Conservation (phyloP, 140 eudicot genomes). For the Flaveria floridana region DNA sequence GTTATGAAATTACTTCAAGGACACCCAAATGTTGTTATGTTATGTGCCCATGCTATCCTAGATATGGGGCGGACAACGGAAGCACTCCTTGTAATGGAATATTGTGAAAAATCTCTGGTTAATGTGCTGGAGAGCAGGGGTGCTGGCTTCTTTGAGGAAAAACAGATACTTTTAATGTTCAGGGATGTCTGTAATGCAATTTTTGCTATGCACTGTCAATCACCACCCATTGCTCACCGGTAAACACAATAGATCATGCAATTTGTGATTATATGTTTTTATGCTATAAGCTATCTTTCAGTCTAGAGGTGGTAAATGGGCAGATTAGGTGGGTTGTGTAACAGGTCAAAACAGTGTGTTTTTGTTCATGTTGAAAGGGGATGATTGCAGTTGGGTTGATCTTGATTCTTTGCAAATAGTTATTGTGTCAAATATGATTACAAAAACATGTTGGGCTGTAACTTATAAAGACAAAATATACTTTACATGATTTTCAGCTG, state of each 20-base stretch:
- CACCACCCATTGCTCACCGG: conserved; percentile 99
- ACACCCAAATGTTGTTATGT: conserved; percentile 85
- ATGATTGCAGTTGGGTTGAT: not conserved
- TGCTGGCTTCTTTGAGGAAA: conserved; percentile 92
- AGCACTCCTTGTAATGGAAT: conserved; percentile 91
- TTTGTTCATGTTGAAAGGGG: not conserved
- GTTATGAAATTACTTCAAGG: conserved; percentile 93
- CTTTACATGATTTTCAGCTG: not conserved
- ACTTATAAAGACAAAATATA: not conserved
- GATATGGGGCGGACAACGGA: conserved; percentile 93
- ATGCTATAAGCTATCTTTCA: conserved; percentile 11
- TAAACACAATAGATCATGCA: conserved; percentile 24
- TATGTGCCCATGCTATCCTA: conserved; percentile 63
- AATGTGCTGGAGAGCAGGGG: conserved; percentile 90
- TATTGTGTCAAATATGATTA: not conserved
- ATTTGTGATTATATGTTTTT: not conserved
- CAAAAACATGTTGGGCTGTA: not conserved
- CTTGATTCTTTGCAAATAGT: not conserved
- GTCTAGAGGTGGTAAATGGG: not conserved
- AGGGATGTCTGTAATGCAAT: conserved; percentile 96
- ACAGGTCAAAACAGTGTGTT: not conserved
- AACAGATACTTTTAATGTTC: conserved; percentile 64
- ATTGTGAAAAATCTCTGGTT: conserved; percentile 86
- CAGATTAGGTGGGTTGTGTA: not conserved
- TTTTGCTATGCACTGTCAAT: conserved; percentile 96